Base-by-base conservation (phyloP, 768 basidiomycete genomes). In the Sarcodon aspratus region DNA sequence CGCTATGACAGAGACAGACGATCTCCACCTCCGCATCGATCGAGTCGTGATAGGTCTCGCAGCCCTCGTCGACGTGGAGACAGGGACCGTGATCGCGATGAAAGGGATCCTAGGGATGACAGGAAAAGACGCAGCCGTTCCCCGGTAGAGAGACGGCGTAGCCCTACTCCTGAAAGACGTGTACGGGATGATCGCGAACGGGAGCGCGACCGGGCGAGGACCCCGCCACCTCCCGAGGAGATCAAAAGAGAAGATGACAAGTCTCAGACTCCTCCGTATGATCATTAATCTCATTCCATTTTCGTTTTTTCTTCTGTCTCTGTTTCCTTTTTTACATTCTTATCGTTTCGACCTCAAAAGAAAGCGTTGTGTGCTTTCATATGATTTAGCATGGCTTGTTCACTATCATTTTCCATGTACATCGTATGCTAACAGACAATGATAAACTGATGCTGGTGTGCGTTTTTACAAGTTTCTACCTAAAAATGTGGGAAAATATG, bases 1-100 rank as follows among this genome's bases (percentile, higher is more conserved):
- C 82, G 86, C 52, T 80, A 77, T 54, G 80, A 84, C 43, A 69
- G 81, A 55, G 72, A 76, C 50, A 67, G 72, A 40, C 68, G 77
- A 31, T 65, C 74, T 59, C 56, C 71, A 33, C 67, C 67, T 48
- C 59, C 71, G 46, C 66, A 58, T 27, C 6, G 15, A 18, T 17
- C 13, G 18, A 31, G 27, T 44, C 68, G 70, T 48, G 70, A 72
- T 15, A 71, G 76, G 54, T 76, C 74, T 52, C 75, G 77, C 44
- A 75, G 74, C 59, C 77, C 76, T 43, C 73, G 75, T 54, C 71
- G 75, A 46, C 61, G 64, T 35, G 57, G 66, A 44, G 64, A 62
- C 15, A 59, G 63, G 35, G 72, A 71, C 45, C 57, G 63, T 18
- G 57, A 51, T 34, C 40, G 49, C 17, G 55, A 54, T 48, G 58